Evolutionary conservation across 257 asterid genomes (phyloP).

Genomic region (Nicotiana benthamiana): DNA sequence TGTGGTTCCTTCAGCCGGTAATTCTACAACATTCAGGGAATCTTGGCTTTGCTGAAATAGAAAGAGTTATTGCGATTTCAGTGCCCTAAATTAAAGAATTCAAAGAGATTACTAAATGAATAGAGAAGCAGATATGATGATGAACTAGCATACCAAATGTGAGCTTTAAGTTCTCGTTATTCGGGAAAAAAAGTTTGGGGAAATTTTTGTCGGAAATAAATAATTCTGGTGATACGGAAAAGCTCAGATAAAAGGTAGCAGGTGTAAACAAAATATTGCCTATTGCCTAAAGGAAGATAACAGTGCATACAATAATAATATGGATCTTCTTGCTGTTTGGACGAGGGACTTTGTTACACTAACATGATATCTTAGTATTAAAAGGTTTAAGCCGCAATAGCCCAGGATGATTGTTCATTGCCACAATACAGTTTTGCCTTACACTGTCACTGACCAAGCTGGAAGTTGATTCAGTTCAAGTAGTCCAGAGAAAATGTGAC

Average conservation of each 20-base stretch:
- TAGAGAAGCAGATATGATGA: neutral
- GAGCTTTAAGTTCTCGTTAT: neutral
- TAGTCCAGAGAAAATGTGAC: neutral
- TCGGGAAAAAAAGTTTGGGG: neutral
- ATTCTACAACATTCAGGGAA: constrained; percentile 7
- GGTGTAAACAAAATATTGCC: neutral
- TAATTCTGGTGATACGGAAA: neutral
- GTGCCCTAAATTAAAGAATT: neutral
- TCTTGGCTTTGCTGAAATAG: constrained; percentile 22
- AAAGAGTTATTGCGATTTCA: neutral
- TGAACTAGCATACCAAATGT: neutral
- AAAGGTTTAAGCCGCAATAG: neutral
- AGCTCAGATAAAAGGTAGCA: neutral
- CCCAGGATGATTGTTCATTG: neutral
- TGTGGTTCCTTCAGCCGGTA: constrained; percentile 13
- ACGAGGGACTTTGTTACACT: neutral
- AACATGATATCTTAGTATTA: neutral
- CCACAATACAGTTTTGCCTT: neutral
- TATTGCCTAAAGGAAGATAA: neutral
- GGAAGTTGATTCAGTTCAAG: neutral
- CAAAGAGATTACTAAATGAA: neutral
- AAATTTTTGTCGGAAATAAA: neutral
- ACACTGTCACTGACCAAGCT: neutral
- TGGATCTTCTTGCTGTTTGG: neutral
- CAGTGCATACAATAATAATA: neutral